These are phyloP conservation scores for Physcia stellaris DNA, from an alignment of 495 filamentous ascomycete species.

Conservation along the genomic window DNA sequence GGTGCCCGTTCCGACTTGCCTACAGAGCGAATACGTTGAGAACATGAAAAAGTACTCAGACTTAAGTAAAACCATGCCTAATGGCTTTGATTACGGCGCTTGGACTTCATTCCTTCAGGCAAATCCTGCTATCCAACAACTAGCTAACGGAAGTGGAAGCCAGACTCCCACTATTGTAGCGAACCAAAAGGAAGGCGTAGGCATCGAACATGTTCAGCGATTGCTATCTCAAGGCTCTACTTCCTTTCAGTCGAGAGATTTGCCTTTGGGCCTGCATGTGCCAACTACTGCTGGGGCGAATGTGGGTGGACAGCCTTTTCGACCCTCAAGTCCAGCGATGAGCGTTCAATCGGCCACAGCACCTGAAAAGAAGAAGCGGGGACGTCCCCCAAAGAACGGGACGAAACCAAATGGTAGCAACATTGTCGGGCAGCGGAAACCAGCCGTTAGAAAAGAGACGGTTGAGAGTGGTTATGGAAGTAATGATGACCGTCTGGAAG, in stretches of 20 bases:
- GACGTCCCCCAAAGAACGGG: conserved; percentile 19
- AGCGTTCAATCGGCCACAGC: conserved; percentile 20
- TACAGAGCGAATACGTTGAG: conserved; percentile 55
- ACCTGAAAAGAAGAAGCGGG: conserved; percentile 12
- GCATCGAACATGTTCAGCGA: conserved; percentile 38
- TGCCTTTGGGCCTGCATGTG: conserved; percentile 3
- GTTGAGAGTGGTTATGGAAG: conserved; percentile 47
- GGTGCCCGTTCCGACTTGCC: conserved; percentile 62
- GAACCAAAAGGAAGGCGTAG: conserved; percentile 32
- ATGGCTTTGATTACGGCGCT: conserved; percentile 52
- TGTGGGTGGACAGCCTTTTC: conserved; percentile 7
- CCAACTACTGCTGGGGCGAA: conserved; percentile 9
- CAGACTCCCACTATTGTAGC: conserved; percentile 9
- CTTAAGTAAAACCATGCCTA: conserved; percentile 44
- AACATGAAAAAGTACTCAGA: conserved; percentile 48
- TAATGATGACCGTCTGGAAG: conserved; percentile 55
- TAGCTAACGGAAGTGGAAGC: conserved; percentile 11
- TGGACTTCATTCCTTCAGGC: conserved; percentile 54
- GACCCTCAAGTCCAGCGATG: conserved; percentile 27
- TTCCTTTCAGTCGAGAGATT: conserved; percentile 10
- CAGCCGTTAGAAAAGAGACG: conserved; percentile 22
- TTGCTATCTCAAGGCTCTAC: conserved; percentile 33
- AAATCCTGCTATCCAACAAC: conserved; percentile 31
- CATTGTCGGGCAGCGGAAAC: too few relatives aligned
- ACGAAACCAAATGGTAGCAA: conserved; percentile 43